phyloP scores from a whole-genome alignment of 2,329 filamentous ascomycete species.

The Aspergillus pseudoglaucus region DNA sequence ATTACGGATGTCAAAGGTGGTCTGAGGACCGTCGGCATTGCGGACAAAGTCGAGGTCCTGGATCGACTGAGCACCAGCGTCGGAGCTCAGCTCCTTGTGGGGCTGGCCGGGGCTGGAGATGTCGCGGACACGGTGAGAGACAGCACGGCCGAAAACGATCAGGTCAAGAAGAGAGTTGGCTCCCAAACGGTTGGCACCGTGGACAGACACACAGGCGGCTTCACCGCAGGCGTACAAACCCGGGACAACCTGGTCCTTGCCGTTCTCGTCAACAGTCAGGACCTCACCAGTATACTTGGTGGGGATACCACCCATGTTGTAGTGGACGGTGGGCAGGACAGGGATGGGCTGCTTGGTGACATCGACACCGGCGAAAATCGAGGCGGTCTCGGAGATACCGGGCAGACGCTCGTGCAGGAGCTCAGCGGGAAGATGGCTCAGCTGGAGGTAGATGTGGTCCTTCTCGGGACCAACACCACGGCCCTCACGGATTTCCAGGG shows the following conservation, averaged over 20 bases:
- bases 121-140: constrained; percentile 94
- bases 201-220: constrained; percentile 94
- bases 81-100: constrained; percentile 71
- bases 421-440: constrained; percentile 88
- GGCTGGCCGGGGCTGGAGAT: constrained; percentile 79
- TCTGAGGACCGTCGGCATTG: constrained; percentile 76
- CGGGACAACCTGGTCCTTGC: constrained; percentile 87
- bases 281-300: constrained; percentile 97
- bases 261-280: constrained; percentile 74
- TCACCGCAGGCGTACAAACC: constrained; percentile 96
- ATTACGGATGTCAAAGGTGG: constrained; percentile 78
- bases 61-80: constrained; percentile 84
- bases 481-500: constrained; percentile 93
- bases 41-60: constrained; percentile 78
- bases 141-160: constrained; percentile 94
- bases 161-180: constrained; percentile 97
- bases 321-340: constrained; percentile 93
- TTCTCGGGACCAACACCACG: constrained; percentile 95
- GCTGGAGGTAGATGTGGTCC: constrained; percentile 97
- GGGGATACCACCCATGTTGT: constrained; percentile 99
- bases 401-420: constrained; percentile 93
- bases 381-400: constrained; percentile 96
- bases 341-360: constrained; percentile 96
- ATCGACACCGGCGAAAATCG: constrained; percentile 95
- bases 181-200: constrained; percentile 94